Base-by-base conservation (phyloP, 2,329 filamentous ascomycete species). In the Penicillium nordicum region DNA sequence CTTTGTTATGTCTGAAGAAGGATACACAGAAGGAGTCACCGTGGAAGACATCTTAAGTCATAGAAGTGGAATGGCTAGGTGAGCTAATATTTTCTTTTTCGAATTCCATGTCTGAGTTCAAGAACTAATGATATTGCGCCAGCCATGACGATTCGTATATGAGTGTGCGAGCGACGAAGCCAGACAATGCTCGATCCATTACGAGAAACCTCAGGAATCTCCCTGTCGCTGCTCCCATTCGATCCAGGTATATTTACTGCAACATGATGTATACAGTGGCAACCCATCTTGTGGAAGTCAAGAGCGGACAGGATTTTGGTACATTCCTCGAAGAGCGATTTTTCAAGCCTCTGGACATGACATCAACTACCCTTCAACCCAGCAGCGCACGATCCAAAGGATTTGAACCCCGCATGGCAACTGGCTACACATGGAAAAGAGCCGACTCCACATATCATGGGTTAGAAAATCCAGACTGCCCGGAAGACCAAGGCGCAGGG, bases 11-110 rank as follows among this genome's bases (percentile, higher is more conserved):
- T 59, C 72, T 16, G 23, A 37, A 27, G n/a, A 37, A 29, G 36
- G 16, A 40, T 29, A 41, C 14, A 41, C 23, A 29, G 36, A 41
- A 25, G 75, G 80, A 57, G 67, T 83, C 40, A 85, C 80, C 0
- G 66, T 85, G 7, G 79, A 84, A 53, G 83, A 86, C 54, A 77
- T 80, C 2, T 72, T 82, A 0, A 76, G 76, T 48, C 82, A 85
- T 62, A 74, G 81, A 5, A 80, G 78, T 0, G 82, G 82, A 10
- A 72, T 82, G 57, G 72, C 81, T 1, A 60, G 71, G 37, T 79
- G 78, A 65, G 77, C 34, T 9, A 11, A 25, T 40, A 21, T 43
- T 18, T 18, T 18, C 21, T 21, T n/a, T 25, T 34, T 64, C 12
- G 50, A 64, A 57, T 29, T 43, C 12, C 41, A 57, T 18, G 57